These are phyloP conservation scores for Stropharia rugosoannulata DNA, from an alignment of 768 basidiomycete genomes.

Conservation along the genomic window DNA sequence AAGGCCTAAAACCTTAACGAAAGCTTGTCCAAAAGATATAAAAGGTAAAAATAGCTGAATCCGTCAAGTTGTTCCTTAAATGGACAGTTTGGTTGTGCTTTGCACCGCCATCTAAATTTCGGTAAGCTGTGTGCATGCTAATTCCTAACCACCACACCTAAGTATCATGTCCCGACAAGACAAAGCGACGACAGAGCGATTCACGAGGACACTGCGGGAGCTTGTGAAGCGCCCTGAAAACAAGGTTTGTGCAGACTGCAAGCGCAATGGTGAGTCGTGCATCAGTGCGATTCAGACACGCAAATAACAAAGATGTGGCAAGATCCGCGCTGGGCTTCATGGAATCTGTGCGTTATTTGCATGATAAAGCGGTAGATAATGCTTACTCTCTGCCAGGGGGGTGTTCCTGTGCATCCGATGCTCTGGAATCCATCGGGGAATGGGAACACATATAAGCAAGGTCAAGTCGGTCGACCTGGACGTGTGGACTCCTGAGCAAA, in stretches of 20 bases:
- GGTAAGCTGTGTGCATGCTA: not conserved
- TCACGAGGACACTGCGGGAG: slow-evolving; percentile 78
- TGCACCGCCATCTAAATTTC: slow-evolving; percentile 12
- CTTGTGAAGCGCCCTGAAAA: slow-evolving; percentile 89
- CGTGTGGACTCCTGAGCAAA: slow-evolving; percentile 96
- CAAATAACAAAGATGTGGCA: not conserved
- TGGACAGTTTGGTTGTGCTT: not conserved
- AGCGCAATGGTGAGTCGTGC: slow-evolving; percentile 76
- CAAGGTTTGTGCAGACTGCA: slow-evolving; percentile 95
- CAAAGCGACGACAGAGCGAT: slow-evolving; percentile 81
- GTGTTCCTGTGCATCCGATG: slow-evolving; percentile 96
- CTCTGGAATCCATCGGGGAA: slow-evolving; percentile 94
- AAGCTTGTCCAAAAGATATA: not conserved
- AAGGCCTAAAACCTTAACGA: not conserved
- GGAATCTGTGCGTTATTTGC: slow-evolving; percentile 73
- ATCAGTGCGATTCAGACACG: not conserved
- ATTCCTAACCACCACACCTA: slow-evolving; percentile 3
- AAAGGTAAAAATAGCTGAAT: not conserved
- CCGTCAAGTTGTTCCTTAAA: not conserved
- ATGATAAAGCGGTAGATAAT: not conserved
- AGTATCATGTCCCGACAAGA: slow-evolving; percentile 65
- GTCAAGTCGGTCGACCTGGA: slow-evolving; percentile 98
- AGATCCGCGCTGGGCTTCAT: slow-evolving; percentile 99
- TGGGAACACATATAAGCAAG: slow-evolving; percentile 98
- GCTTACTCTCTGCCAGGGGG: slow-evolving; percentile 51